Evolutionary conservation across 441 rosid species (phyloP).

Genomic region (Populus trichocarpa): DNA sequence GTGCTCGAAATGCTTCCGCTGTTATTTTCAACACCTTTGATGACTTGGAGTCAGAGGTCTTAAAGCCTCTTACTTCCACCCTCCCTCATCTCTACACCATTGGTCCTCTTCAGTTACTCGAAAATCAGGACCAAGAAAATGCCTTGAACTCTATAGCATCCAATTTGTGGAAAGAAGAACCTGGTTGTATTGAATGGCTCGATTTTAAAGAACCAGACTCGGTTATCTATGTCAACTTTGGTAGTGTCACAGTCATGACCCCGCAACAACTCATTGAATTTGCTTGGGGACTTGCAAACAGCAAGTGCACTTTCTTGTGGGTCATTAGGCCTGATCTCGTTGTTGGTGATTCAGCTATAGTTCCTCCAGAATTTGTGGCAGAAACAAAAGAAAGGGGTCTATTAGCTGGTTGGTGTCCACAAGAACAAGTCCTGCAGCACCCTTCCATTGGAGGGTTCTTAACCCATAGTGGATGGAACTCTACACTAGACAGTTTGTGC

Average conservation of each 20-base stretch:
- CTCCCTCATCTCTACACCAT: slow-evolving; percentile 32
- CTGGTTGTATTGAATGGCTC: slow-evolving; percentile 44
- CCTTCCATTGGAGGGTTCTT: slow-evolving; percentile 47
- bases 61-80: not conserved
- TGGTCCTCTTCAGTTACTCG: slow-evolving; percentile 37
- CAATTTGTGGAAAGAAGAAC: slow-evolving; percentile 49
- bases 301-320: slow-evolving; percentile 49
- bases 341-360: slow-evolving; percentile 35
- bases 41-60: slow-evolving; percentile 11
- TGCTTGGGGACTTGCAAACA: slow-evolving; percentile 54
- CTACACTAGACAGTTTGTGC: slow-evolving; percentile 32
- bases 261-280: slow-evolving; percentile 39
- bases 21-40: slow-evolving; percentile 24
- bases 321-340: slow-evolving; percentile 46
- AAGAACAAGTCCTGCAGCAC: slow-evolving; percentile 47
- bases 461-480: slow-evolving; percentile 39
- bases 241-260: slow-evolving; percentile 51
- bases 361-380: slow-evolving; percentile 34
- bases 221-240: slow-evolving; percentile 53
- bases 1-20: slow-evolving; percentile 14
- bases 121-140: slow-evolving; percentile 12
- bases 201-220: slow-evolving; percentile 33
- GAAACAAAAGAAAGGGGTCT: slow-evolving; percentile 41
- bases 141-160: slow-evolving; percentile 26
- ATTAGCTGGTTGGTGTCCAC: slow-evolving; percentile 48